Conservation (phyloP, 2,329 filamentous ascomycete species). For the Colletotrichum destructivum region DNA sequence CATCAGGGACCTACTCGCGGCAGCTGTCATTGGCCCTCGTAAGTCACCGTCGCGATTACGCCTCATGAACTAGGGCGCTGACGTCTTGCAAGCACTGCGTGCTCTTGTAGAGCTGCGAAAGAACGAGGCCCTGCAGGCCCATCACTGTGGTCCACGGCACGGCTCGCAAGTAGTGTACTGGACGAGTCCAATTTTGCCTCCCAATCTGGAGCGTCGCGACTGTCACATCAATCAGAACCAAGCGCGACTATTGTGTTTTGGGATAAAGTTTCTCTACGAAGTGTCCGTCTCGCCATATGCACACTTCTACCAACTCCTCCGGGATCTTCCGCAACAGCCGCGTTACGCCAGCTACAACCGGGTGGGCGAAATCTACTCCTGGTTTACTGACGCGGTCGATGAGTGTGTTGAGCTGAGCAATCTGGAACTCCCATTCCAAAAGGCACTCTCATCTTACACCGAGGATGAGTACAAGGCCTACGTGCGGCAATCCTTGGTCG, state of each 20-base stretch:
- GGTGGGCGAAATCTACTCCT: slow-evolving; percentile 32
- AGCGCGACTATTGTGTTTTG: slow-evolving; percentile 32
- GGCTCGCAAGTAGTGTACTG: slow-evolving; percentile 30
- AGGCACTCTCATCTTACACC: slow-evolving; percentile 2
- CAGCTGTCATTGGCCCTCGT: slow-evolving; percentile 34
- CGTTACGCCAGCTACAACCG: slow-evolving; percentile 36
- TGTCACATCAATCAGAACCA: slow-evolving; percentile 40
- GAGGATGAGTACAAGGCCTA: slow-evolving; percentile 19
- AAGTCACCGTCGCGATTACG: neutral
- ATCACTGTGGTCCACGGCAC: slow-evolving; percentile 30
- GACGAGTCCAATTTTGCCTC: slow-evolving; percentile 24
- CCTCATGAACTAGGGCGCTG: neutral
- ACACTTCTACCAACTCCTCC: slow-evolving; percentile 28
- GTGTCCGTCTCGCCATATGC: slow-evolving; percentile 26
- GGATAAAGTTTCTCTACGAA: slow-evolving; percentile 29
- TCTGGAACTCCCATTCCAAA: slow-evolving; percentile 13
- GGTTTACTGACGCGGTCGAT: slow-evolving; percentile 35
- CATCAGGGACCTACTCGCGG: slow-evolving; percentile 23
- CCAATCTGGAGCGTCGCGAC: slow-evolving; percentile 27
- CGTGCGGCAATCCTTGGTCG: slow-evolving; percentile 19
- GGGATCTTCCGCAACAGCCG: slow-evolving; percentile 27
- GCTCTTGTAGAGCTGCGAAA: slow-evolving; percentile 35
- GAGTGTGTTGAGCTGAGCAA: slow-evolving; percentile 24
- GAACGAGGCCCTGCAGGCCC: slow-evolving; percentile 20
- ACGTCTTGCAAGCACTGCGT: slow-evolving; percentile 13